Evolutionary conservation across 163 green algal genomes (phyloP).

Genomic region (Scenedesmus sp.): DNA sequence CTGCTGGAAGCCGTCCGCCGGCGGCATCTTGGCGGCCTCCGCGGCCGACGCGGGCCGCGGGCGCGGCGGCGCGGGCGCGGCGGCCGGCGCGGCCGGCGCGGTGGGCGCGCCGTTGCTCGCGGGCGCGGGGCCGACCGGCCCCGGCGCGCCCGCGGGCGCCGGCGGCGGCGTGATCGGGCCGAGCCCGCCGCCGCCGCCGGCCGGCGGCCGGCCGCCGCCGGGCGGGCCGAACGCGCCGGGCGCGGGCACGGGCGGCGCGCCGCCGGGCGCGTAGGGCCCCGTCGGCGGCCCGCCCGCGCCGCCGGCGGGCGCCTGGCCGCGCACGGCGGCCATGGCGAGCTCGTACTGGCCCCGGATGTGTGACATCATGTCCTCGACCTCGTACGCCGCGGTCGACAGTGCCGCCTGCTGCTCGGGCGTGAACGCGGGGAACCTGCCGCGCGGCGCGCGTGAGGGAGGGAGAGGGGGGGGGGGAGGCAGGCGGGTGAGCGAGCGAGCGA

Average conservation of each 20-base stretch:
- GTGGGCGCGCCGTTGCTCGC: background rate
- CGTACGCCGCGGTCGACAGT: slow-evolving; percentile 20
- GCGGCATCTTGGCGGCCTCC: background rate
- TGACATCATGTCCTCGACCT: slow-evolving; percentile 46
- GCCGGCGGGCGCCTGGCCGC: slow-evolving; percentile 19
- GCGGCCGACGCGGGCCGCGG: slow-evolving; percentile 1
- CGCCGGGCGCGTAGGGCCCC: background rate
- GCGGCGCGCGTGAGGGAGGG: too few relatives aligned
- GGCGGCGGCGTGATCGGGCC: background rate
- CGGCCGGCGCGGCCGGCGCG: background rate
- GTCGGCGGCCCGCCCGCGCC: background rate
- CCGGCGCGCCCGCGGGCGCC: background rate
- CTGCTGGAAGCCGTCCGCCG: slow-evolving; percentile 44
- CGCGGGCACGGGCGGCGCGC: background rate
- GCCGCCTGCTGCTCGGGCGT: slow-evolving; percentile 31
- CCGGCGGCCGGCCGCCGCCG: background rate
- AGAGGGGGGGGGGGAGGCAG: background rate
- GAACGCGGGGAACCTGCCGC: slow-evolving; percentile 32
- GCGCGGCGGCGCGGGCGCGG: background rate
- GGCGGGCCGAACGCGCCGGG: background rate
- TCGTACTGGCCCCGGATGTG: slow-evolving; percentile 39
- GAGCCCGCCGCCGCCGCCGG: background rate
- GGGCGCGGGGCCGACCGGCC: too few relatives aligned
- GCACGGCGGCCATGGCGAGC: slow-evolving; percentile 24
- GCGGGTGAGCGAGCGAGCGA: too few relatives aligned